Evolutionary conservation across 2,329 filamentous ascomycete species (phyloP).

Genomic region (Aspergillus proliferans): DNA sequence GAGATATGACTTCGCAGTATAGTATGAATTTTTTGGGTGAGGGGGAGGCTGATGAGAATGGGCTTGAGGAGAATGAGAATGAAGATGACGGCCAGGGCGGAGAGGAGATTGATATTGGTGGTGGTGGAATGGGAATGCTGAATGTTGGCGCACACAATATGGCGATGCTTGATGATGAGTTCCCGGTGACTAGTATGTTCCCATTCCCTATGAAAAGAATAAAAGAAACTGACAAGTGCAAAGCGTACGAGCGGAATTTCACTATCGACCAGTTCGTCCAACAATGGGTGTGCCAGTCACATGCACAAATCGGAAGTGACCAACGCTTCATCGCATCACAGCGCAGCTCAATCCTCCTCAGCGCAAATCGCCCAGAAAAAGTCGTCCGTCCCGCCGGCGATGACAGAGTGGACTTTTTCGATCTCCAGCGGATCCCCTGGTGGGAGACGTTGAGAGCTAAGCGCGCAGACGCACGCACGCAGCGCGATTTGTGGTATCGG

Average conservation of each 20-base stretch:
- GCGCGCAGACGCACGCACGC: slow-evolving; percentile 29
- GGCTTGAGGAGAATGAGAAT: not conserved
- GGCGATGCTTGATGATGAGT: too few relatives aligned
- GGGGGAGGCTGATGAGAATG: not conserved
- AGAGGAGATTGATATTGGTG: not conserved
- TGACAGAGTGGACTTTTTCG: slow-evolving; percentile 22
- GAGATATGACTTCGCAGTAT: not conserved
- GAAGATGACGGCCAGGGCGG: not conserved
- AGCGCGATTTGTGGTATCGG: slow-evolving; percentile 38
- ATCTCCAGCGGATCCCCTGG: slow-evolving; percentile 41
- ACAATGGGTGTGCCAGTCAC: slow-evolving; percentile 32
- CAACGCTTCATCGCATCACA: slow-evolving; percentile 18
- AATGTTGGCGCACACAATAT: not conserved
- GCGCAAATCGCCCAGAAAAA: slow-evolving; percentile 28
- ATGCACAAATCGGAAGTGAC: slow-evolving; percentile 13
- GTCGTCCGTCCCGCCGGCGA: slow-evolving; percentile 25
- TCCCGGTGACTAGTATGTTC: too few relatives aligned
- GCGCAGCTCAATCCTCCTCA: slow-evolving; percentile 27
- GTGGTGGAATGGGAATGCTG: not conserved
- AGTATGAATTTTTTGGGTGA: not conserved
- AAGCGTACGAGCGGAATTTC: slow-evolving; percentile 37
- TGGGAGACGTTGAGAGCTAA: slow-evolving; percentile 29
- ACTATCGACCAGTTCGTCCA: slow-evolving; percentile 39
- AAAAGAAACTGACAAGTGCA: not conserved
- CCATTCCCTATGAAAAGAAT: not conserved